A percentile compares a stretch with the other conserved stretches of the same genome.
Conservation (phyloP, 2,329 filamentous ascomycete species). For the Penicillium sp. region DNA sequence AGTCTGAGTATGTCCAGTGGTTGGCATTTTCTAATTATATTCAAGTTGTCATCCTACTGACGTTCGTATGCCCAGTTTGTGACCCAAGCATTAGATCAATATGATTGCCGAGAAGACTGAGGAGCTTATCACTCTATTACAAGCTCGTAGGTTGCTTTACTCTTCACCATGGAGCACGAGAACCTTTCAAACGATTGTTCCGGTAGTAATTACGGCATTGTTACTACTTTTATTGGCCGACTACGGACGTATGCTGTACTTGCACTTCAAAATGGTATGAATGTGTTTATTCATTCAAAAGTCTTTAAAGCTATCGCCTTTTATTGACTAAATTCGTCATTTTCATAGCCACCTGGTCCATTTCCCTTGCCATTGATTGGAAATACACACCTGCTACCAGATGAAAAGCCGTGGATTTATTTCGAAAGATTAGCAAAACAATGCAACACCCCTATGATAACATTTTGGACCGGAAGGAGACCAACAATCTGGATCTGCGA, state of each 20-base stretch:
- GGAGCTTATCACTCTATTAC: slow-evolving; percentile 8
- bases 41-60: not conserved
- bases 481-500: slow-evolving; percentile 35
- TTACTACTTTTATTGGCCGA: slow-evolving; percentile 19
- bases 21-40: not conserved
- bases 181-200: not conserved
- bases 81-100: not conserved
- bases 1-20: not conserved
- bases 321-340: too few species aligned
- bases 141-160: not conserved
- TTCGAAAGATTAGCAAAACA: slow-evolving; percentile 59
- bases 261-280: slow-evolving; percentile 31
- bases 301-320: too few species aligned
- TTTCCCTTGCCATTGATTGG: slow-evolving; percentile 60
- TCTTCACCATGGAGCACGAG: not conserved
- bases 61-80: not conserved
- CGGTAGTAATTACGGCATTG: not conserved
- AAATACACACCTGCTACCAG: slow-evolving; percentile 58
- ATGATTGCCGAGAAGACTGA: slow-evolving; percentile 9
- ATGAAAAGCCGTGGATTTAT: slow-evolving; percentile 62
- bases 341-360: slow-evolving; percentile 61
- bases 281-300: not conserved
- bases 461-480: slow-evolving; percentile 58
- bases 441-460: slow-evolving; percentile 54
- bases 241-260: slow-evolving; percentile 30